A percentile compares a stretch with the other conserved stretches of the same genome.
phyloP scores from a whole-genome alignment of 441 rosid species.

The Melianthus villosus region DNA sequence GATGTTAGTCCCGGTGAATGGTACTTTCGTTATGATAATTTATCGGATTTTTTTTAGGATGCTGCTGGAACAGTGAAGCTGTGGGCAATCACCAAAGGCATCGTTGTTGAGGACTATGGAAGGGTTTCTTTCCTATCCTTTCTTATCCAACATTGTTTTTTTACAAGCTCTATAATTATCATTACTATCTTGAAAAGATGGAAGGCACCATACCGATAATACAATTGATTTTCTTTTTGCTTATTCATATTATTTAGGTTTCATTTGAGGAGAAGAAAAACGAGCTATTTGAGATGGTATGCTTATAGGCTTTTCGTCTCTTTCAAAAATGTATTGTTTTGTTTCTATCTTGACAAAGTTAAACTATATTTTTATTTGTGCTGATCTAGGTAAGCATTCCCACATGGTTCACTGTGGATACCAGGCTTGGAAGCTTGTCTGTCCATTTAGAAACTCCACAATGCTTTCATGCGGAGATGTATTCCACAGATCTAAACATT shows the following conservation, averaged over 20 bases:
- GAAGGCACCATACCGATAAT: too few species aligned
- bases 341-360: too few species aligned
- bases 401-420: constrained; percentile 93
- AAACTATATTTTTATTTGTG: too few species aligned
- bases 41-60: constrained; percentile 34
- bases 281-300: constrained; percentile 84
- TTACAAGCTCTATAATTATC: too few species aligned
- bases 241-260: constrained; percentile 30
- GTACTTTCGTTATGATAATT: constrained; percentile 7
- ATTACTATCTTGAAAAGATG: too few species aligned
- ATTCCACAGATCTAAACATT: constrained; percentile 83
- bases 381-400: constrained; percentile 99
- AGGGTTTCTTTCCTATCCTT: too few species aligned
- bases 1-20: neutral
- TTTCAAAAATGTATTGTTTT: neutral
- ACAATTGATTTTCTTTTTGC: neutral
- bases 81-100: constrained; percentile 86
- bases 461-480: constrained; percentile 98
- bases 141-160: too few species aligned
- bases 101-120: constrained; percentile 78
- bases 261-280: constrained; percentile 87
- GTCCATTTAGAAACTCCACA: constrained; percentile 95
- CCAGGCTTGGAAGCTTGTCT: constrained; percentile 92
- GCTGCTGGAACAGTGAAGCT: constrained; percentile 83
- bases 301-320: constrained; percentile 4